Base-by-base conservation (phyloP, 768 basidiomycete genomes). In the Phanerodontia chrysosporium region DNA sequence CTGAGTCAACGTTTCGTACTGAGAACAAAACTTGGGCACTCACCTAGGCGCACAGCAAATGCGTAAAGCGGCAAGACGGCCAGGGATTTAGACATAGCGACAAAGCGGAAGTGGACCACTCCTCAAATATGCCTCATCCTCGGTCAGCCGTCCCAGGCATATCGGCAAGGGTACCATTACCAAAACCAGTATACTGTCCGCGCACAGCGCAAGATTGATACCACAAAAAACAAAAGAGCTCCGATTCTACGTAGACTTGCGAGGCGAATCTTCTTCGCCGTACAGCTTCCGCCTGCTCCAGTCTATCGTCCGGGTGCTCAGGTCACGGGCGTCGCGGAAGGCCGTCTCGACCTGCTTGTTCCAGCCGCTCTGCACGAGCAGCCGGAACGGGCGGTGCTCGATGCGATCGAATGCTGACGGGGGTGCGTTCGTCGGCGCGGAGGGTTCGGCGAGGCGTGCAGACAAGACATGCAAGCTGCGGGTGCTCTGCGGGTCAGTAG, bases 301-400 rank as follows among this genome's bases (percentile, higher is more conserved):
- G 0, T 64, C 65, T 3, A 58, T 35, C 6, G 65, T 58, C 22
- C 60, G 56, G 44, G 61, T 52, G 42, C 67, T 68, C 58, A 65
- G 51, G 6, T 63, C 62, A 18, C 65, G 42, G 12, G 64, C 59
- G 5, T 61, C 28, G 1, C 62, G 61, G 55, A 70, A 69, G 0
- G 70, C 24, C 1, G 61, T 59, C 51, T 67, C 71, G 12, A 72
- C 57, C 52, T 70, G 67, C 8, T 58, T 53, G 57, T 72, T 72
- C 71, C 71, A 72, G 25, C 61, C 60, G 24, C 58, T 58, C 60
- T 70, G 69, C 30, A 72, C 35, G 49, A 65, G 49, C 10, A 64
- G 24, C 12, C 54, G 35, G 44, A 68, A 67, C 1, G 70, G 69
- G 27, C 62, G 65, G 48, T 66, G 66, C 39, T 56, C 57, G 32